phyloP scores from a whole-genome alignment of 1,284 basidiomycete species.

The Rhodotorula sp. region DNA sequence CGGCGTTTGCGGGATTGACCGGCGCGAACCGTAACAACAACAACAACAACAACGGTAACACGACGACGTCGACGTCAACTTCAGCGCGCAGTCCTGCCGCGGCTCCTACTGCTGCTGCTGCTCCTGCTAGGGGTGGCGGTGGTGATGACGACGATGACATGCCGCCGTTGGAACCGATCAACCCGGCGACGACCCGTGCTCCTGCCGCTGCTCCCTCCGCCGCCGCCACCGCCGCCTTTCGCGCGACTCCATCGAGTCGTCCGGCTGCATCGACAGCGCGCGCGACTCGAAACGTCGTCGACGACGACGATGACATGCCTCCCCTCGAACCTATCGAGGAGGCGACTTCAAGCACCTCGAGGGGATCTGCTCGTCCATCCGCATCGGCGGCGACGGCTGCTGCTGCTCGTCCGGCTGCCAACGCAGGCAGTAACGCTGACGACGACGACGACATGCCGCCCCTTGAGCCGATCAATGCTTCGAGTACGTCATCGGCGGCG shows the following conservation, averaged over 20 bases:
- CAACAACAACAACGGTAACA: neutral
- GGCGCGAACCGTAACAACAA: neutral
- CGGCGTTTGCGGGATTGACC: neutral
- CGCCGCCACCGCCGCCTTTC: neutral
- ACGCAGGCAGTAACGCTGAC: neutral
- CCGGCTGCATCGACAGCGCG: neutral
- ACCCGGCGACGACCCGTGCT: neutral
- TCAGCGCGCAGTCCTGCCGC: neutral
- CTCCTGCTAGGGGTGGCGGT: neutral
- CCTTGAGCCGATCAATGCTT: constrained; percentile 2
- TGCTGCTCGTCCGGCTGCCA: too few species aligned
- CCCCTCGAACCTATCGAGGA: constrained; percentile 4
- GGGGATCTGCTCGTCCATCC: neutral
- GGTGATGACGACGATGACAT: constrained; percentile 8
- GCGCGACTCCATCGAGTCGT: neutral
- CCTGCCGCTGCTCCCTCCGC: neutral
- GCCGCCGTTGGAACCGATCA: constrained; percentile 10
- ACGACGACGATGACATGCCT: constrained; percentile 11
- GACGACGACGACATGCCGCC: constrained; percentile 12
- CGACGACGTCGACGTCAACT: neutral
- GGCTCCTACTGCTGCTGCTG: neutral
- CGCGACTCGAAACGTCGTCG: neutral
- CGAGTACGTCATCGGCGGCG: neutral
- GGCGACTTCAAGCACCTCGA: neutral
- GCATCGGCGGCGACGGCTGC: too few species aligned